phyloP scores from a whole-genome alignment of 768 basidiomycete species.

The Chalciporus pseudorubinellus region DNA sequence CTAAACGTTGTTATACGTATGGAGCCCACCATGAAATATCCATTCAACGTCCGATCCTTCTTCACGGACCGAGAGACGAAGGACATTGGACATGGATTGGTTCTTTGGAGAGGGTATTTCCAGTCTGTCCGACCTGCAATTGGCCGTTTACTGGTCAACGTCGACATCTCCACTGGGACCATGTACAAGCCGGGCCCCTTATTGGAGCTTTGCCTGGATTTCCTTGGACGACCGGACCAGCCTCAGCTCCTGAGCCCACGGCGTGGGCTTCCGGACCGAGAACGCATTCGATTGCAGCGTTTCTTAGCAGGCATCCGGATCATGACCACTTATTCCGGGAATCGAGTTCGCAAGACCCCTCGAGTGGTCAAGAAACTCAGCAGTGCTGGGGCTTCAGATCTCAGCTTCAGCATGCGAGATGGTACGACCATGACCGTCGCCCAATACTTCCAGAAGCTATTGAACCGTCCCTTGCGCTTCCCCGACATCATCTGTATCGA shows the following conservation, averaged over 20 bases:
- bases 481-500: slow-evolving; percentile 70
- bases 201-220: slow-evolving; percentile 56
- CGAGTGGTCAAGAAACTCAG: slow-evolving; percentile 65
- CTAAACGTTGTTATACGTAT: slow-evolving; percentile 75
- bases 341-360: slow-evolving; percentile 40
- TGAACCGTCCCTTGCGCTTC: slow-evolving; percentile 52
- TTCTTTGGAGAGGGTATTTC: slow-evolving; percentile 79
- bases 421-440: slow-evolving; percentile 58
- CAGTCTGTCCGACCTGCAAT: slow-evolving; percentile 72
- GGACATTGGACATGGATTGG: slow-evolving; percentile 59
- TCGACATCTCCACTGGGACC: slow-evolving; percentile 74
- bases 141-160: slow-evolving; percentile 63
- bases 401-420: slow-evolving; percentile 56
- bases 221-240: slow-evolving; percentile 37
- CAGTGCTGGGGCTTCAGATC: slow-evolving; percentile 47
- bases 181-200: slow-evolving; percentile 71
- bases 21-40: slow-evolving; percentile 65
- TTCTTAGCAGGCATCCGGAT: slow-evolving; percentile 56
- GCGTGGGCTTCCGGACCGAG: slow-evolving; percentile 46
- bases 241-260: slow-evolving; percentile 40
- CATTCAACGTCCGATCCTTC: slow-evolving; percentile 74
- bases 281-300: slow-evolving; percentile 50
- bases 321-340: slow-evolving; percentile 39
- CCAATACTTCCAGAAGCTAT: slow-evolving; percentile 54
- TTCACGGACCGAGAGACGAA: slow-evolving; percentile 57